Conservation (phyloP, 2,329 filamentous ascomycete genomes). For the Ceratocystis variospora region DNA sequence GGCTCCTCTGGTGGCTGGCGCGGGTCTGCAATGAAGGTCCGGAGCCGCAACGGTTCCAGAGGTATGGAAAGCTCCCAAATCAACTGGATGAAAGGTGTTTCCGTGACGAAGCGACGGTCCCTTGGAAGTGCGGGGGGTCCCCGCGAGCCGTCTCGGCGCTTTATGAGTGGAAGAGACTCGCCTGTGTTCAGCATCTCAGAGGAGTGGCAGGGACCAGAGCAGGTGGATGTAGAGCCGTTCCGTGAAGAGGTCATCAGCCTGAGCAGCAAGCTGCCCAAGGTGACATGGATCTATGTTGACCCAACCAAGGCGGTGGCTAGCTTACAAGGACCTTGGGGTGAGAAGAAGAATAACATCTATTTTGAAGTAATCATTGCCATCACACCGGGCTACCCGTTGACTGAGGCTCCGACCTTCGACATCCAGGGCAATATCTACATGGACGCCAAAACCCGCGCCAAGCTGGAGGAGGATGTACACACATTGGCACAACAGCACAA, state of each 20-base stretch:
- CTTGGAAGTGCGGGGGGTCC: slow-evolving; percentile 21
- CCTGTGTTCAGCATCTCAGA: slow-evolving; percentile 35
- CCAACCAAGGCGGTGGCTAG: slow-evolving; percentile 10
- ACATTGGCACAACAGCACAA: slow-evolving; percentile 44
- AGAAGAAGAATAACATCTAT: slow-evolving; percentile 42
- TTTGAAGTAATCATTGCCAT: slow-evolving; percentile 49
- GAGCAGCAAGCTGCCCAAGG: slow-evolving; percentile 47
- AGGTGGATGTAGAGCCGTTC: slow-evolving; percentile 44
- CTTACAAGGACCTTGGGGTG: slow-evolving; percentile 44
- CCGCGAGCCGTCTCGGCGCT: slow-evolving; percentile 30
- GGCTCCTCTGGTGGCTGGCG: slow-evolving; percentile 34
- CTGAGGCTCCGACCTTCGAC: slow-evolving; percentile 42
- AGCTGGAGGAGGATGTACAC: slow-evolving; percentile 22
- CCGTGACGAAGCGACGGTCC: slow-evolving; percentile 31
- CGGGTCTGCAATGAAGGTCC: slow-evolving; percentile 46
- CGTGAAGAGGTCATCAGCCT: slow-evolving; percentile 53
- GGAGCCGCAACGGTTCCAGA: slow-evolving; percentile 29
- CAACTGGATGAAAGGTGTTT: slow-evolving; percentile 56
- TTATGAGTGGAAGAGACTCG: slow-evolving; percentile 39
- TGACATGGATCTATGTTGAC: slow-evolving; percentile 46
- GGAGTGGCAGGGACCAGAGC: slow-evolving; percentile 30
- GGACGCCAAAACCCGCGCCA: slow-evolving; percentile 40
- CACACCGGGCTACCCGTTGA: slow-evolving; percentile 44
- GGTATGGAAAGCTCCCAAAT: slow-evolving; percentile 42
- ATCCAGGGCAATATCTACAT: slow-evolving; percentile 51